Evolutionary conservation across 441 rosid species (phyloP), one percentile per base, ranked within the genome.

Genomic region (Arabidopsis lyrata): DNA sequence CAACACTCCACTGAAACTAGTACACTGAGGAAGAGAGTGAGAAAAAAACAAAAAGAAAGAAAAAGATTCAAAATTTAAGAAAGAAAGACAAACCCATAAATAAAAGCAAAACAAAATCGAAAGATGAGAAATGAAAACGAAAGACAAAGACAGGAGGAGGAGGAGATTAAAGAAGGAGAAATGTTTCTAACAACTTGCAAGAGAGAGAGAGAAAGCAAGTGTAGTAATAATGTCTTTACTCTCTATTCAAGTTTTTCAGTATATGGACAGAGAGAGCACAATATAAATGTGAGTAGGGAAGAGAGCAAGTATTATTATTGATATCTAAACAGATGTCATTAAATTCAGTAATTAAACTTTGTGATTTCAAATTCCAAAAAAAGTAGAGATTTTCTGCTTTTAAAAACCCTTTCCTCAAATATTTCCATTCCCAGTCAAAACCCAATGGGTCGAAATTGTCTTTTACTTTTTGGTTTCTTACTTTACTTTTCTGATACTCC

Each of bases 261-360:
- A 62, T 18, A 15, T 22, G 73, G 53, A 49, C 14, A 32, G 78
- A 66, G 68, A 8, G 68, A 65, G 63, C 66, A 77, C 66, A 65
- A 44, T 16, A 70, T 68, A 70, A 81, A 74, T 72, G 81, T 70
- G 76, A 70, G 74, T 16, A 54, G 59, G 5, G 14, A 20, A 2
- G 3, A 61, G 70, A 18, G 20, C 20, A 18, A 18, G 20, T 18
- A 18, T 0, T 45, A 15, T 18, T 70, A 57, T 62, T 70, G 18
- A 63, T 69, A 49, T 52, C 49, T 75, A 75, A 77, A 74, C 82
- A 52, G 77, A 36, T 48, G 49, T 52, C 57, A 73, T 78, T 76
- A 58, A 69, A 67, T 76, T 79, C 74, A 48, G 3, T 70, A 49
- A 57, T 44, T 63, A 41, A 34, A 49, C 42, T 64, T 45, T 15